Conservation (phyloP, 768 basidiomycete species). For the Trametes punicea region DNA sequence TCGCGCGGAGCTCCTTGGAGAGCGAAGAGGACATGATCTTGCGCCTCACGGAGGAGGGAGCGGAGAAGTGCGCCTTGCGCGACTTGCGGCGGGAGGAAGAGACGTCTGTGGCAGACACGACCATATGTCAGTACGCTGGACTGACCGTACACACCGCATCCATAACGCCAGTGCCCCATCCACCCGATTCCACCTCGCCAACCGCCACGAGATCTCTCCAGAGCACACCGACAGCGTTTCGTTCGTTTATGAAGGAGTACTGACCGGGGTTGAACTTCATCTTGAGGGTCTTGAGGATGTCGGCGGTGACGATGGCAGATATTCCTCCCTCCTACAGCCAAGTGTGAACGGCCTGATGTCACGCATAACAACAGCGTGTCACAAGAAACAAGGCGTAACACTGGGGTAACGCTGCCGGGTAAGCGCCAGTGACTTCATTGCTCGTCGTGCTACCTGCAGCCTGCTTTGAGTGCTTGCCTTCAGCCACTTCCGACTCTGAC, state of each 20-base stretch:
- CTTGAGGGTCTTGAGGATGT: conserved; percentile 54
- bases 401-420: not conserved
- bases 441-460: not conserved
- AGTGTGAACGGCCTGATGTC: conserved; percentile 7
- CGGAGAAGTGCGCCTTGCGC: conserved; percentile 96
- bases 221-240: conserved; percentile 22
- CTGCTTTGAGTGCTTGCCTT: not conserved
- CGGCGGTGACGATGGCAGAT: conserved; percentile 38
- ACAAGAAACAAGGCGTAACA: not conserved
- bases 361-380: conserved; percentile 10
- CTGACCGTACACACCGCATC: conserved; percentile 37
- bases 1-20: conserved; percentile 89
- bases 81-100: conserved; percentile 96
- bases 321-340: conserved; percentile 7
- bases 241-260: conserved; percentile 36
- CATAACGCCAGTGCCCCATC: conserved; percentile 43
- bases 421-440: conserved; percentile 3
- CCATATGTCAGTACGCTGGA: conserved; percentile 24
- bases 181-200: conserved; percentile 39
- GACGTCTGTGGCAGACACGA: conserved; percentile 51
- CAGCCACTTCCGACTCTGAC: not conserved
- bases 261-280: conserved; percentile 84
- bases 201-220: conserved; percentile 29
- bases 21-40: conserved; percentile 98
- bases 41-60: conserved; percentile 91